phyloP scores from a whole-genome alignment of 2,329 filamentous ascomycete species.

The Thielaviopsis populi region DNA sequence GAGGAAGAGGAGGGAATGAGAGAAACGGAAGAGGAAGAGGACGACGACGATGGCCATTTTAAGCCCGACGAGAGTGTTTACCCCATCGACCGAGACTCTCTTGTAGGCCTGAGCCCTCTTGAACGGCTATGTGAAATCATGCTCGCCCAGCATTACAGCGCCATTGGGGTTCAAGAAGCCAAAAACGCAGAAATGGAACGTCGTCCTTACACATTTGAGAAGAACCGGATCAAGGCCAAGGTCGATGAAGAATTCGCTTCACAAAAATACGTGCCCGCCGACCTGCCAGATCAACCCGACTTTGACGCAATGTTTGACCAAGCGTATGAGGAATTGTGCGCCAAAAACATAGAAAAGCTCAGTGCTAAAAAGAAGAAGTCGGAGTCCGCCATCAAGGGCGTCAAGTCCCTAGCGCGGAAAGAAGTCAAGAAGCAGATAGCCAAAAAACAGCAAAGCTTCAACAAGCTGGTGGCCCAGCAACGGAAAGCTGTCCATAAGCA shows the following conservation, averaged over 20 bases:
- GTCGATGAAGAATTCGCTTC: neutral
- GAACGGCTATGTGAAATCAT: conserved; percentile 3
- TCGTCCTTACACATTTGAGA: neutral
- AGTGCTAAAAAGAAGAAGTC: neutral
- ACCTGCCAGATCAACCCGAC: neutral
- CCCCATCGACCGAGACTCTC: neutral
- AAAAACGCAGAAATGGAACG: neutral
- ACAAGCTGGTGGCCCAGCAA: neutral
- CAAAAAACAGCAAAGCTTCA: neutral
- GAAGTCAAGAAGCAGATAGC: neutral
- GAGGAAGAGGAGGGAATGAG: neutral
- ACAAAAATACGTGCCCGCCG: neutral
- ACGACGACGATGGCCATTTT: neutral
- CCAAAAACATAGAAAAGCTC: neutral
- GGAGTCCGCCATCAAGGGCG: neutral
- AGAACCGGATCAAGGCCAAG: neutral
- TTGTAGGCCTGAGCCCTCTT: neutral
- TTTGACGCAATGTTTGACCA: neutral
- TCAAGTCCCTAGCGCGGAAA: neutral
- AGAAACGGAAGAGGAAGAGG: neutral
- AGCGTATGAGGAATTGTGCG: neutral
- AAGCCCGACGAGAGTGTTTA: neutral
- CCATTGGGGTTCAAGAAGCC: neutral
- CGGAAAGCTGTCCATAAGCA: neutral
- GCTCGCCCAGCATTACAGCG: conserved; percentile 1